A percentile compares a stretch with the other conserved stretches of the same genome.
Evolutionary conservation across 441 rosid genomes (phyloP).

Genomic region (Geranium incanum): DNA sequence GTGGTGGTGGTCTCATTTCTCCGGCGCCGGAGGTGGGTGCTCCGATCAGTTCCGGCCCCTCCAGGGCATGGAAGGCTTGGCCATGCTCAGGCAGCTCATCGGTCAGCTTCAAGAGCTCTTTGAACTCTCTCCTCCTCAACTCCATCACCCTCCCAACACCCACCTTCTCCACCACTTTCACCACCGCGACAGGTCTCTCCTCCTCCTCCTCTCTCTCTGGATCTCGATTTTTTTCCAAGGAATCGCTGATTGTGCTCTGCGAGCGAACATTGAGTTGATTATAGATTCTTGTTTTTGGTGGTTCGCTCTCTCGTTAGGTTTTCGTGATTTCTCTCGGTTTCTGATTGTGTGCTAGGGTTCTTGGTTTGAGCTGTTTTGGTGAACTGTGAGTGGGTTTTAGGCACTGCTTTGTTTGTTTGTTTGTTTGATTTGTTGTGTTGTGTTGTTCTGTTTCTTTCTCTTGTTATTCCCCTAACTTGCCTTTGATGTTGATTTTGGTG

Average conservation of each 20-base stretch:
- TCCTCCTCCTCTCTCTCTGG: conserved; percentile 5
- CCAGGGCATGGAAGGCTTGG: conserved; percentile 77
- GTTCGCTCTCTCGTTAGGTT: background rate
- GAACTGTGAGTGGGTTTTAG: background rate
- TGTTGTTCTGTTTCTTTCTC: background rate
- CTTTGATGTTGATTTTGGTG: background rate
- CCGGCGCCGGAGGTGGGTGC: background rate
- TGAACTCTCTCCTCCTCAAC: conserved; percentile 53
- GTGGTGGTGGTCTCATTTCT: conserved; percentile 6
- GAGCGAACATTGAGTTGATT: background rate
- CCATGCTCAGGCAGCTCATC: conserved; percentile 94
- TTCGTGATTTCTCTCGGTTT: background rate
- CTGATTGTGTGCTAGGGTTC: background rate
- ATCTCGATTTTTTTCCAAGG: background rate
- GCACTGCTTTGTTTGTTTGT: background rate
- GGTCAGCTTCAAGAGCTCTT: conserved; percentile 84
- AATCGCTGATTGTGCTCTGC: background rate
- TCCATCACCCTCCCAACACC: conserved; percentile 15
- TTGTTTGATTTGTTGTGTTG: background rate
- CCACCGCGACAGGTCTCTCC: conserved; percentile 31
- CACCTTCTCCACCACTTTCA: conserved; percentile 30
- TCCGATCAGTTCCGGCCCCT: conserved; percentile 6
- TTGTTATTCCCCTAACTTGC: background rate
- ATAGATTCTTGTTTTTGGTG: background rate
- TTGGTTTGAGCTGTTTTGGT: background rate